These are phyloP conservation scores for Fibroporia radiculosa DNA, from an alignment of 768 basidiomycete species.

Conservation along the genomic window DNA sequence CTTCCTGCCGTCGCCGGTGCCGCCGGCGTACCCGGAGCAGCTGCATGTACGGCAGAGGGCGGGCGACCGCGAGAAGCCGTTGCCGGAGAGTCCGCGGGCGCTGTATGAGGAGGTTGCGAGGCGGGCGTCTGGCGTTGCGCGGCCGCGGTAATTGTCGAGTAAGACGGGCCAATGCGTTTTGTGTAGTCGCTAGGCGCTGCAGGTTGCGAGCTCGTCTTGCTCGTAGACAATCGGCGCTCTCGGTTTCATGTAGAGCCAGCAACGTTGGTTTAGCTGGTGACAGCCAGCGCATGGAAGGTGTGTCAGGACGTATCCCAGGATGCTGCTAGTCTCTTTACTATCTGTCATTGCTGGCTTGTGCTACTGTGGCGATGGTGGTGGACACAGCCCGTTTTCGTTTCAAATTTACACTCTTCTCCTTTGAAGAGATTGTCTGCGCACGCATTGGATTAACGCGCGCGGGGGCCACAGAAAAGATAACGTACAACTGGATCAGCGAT, in stretches of 20 bases:
- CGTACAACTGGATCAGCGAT: too few species aligned
- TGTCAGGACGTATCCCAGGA: too few species aligned
- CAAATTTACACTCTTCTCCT: too few species aligned
- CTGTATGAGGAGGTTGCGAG: slow-evolving; percentile 9
- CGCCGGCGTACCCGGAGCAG: slow-evolving; percentile 12
- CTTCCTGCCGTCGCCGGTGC: slow-evolving; percentile 18
- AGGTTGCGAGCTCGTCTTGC: background rate
- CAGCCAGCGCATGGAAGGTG: too few species aligned
- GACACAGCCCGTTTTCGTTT: too few species aligned
- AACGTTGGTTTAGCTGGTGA: background rate
- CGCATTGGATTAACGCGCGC: too few species aligned
- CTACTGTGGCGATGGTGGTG: too few species aligned
- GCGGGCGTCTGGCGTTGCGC: background rate
- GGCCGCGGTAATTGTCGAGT: background rate
- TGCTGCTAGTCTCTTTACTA: too few species aligned
- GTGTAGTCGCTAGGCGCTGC: background rate
- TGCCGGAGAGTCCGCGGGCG: slow-evolving; percentile 5
- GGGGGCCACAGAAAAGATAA: too few species aligned
- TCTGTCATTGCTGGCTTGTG: too few species aligned
- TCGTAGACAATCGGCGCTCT: background rate
- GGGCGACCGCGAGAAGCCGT: slow-evolving; percentile 1
- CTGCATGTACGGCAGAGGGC: slow-evolving; percentile 14
- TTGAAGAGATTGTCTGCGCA: too few species aligned
- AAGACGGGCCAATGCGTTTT: background rate
- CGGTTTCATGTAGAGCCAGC: background rate